These are phyloP conservation scores for Groenewaldozyma sp. DNA, from an alignment of 1,139 yeast genomes.

Conservation along the genomic window DNA sequence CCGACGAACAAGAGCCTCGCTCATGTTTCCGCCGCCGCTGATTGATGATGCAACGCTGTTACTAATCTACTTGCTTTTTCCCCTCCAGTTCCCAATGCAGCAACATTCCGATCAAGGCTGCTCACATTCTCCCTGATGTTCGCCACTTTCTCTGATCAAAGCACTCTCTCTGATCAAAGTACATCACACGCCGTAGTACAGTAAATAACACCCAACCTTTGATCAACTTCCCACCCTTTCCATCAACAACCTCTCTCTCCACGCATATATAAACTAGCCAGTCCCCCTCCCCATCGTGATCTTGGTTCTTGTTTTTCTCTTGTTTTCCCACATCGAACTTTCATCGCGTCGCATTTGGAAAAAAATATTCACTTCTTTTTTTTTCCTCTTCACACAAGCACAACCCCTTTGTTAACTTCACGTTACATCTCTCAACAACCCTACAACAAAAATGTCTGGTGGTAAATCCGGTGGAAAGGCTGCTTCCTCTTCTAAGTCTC, in stretches of 20 bases:
- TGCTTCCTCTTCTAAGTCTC: constrained; percentile 81
- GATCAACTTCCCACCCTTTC: not conserved
- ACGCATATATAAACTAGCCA: constrained; percentile 8
- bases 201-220: not conserved
- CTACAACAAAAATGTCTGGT: constrained; percentile 65
- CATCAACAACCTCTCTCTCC: constrained; percentile 6
- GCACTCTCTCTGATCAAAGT: too few species aligned
- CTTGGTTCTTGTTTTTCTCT: constrained; percentile 8
- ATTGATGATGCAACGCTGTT: not conserved
- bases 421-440: constrained; percentile 1
- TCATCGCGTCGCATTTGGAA: constrained; percentile 17
- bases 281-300: constrained; percentile 9
- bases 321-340: constrained; percentile 15
- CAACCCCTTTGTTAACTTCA: not conserved
- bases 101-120: too few species aligned
- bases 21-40: not conserved
- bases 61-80: not conserved
- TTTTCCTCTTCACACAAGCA: constrained; percentile 6
- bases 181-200: too few species aligned
- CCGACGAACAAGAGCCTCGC: not conserved
- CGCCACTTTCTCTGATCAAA: too few species aligned
- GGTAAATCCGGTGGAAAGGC: constrained; percentile 96
- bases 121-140: too few species aligned
- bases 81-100: not conserved
- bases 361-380: constrained; percentile 17